Conservation (phyloP, 108 stramenopile species). For the Skeletonema grethae region DNA sequence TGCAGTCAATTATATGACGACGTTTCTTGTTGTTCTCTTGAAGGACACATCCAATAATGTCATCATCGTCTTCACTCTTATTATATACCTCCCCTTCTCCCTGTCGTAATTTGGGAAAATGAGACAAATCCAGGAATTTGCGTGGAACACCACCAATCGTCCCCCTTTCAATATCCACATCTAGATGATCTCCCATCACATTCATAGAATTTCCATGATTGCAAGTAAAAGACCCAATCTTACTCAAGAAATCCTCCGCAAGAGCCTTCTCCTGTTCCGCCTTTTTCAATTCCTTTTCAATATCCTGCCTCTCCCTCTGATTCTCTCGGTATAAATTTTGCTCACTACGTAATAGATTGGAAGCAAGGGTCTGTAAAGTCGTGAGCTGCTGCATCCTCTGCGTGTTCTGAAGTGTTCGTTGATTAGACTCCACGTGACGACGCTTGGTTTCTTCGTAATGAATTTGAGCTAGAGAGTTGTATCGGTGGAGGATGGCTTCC, state of each 20-base stretch:
- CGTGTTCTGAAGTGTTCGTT: background rate
- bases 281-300: constrained; percentile 10
- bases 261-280: constrained; percentile 13
- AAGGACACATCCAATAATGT: background rate
- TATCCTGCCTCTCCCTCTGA: constrained; percentile 4
- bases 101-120: constrained; percentile 19
- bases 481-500: constrained; percentile 17
- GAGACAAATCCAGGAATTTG: constrained; percentile 39
- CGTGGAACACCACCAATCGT: constrained; percentile 35
- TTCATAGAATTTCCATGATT: background rate
- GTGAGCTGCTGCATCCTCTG: constrained; percentile 5
- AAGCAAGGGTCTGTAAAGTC: background rate
- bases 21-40: background rate
- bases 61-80: constrained; percentile 6
- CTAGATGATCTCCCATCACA: background rate
- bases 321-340: background rate
- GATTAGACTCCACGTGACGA: background rate
- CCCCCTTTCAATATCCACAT: background rate
- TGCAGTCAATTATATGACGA: constrained; percentile 38
- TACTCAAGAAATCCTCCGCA: constrained; percentile 22
- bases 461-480: constrained; percentile 14
- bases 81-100: background rate
- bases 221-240: background rate
- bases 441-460: constrained; percentile 13
- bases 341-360: background rate